Conservation (phyloP, 2,329 filamentous ascomycete species). For the Apiospora malaysiana region DNA sequence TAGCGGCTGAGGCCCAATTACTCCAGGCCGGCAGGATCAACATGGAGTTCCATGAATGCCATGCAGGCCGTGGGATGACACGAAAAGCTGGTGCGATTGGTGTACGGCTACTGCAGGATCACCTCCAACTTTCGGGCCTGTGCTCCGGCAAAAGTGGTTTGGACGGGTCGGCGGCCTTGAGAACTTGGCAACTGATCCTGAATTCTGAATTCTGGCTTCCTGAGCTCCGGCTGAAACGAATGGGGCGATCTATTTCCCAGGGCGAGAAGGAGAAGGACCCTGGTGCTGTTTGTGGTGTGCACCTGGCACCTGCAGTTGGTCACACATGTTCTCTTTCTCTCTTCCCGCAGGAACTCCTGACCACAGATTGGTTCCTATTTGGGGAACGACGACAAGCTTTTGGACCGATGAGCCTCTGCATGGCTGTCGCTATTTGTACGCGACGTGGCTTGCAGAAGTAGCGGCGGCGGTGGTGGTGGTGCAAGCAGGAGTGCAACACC, state of each 20-base stretch:
- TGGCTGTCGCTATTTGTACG: background rate
- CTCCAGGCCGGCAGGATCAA: background rate
- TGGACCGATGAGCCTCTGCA: background rate
- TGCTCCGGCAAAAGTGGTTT: constrained; percentile 9
- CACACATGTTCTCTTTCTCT: background rate
- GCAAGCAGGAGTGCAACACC: background rate
- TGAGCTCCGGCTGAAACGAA: constrained; percentile 1
- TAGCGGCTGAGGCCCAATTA: background rate
- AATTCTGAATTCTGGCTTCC: background rate
- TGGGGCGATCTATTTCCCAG: background rate
- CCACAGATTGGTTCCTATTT: background rate
- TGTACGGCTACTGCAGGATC: background rate
- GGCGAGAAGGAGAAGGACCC: background rate
- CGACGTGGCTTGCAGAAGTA: constrained; percentile 2
- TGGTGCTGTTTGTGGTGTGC: background rate
- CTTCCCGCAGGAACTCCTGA: background rate
- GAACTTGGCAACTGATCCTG: background rate
- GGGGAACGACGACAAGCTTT: constrained; percentile 5
- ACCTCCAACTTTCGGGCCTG: constrained; percentile 2
- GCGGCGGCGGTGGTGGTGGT: background rate
- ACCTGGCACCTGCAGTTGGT: too few relatives aligned
- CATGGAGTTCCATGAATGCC: background rate
- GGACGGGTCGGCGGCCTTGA: background rate
- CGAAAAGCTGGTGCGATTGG: background rate
- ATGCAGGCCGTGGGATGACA: background rate